Evolutionary conservation across 176 grass and related monocot genomes (phyloP).

Genomic region (Ampelocalamus luodianensis): DNA sequence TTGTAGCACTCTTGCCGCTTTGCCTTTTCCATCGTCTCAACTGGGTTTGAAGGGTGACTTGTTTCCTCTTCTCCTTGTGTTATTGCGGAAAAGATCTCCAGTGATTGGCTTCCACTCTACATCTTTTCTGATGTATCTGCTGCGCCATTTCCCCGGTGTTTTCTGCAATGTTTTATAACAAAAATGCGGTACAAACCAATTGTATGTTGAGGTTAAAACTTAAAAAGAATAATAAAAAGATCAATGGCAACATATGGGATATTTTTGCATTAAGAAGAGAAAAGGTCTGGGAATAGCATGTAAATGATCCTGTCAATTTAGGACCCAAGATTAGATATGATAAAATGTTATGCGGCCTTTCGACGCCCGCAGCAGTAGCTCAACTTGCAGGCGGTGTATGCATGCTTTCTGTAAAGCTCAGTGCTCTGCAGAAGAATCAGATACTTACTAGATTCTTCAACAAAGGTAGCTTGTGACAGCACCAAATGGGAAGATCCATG

Average conservation of each 20-base stretch:
- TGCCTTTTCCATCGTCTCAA: not conserved
- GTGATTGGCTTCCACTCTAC: not conserved
- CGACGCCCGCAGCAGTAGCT: conserved; percentile 30
- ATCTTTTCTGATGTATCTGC: not conserved
- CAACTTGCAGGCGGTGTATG: conserved; percentile 10
- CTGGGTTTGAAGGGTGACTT: not conserved
- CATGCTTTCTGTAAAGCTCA: conserved; percentile 38
- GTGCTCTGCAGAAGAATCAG: conserved; percentile 33
- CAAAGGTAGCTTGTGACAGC: conserved; percentile 26
- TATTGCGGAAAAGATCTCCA: not conserved
- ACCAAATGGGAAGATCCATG: conserved; percentile 61
- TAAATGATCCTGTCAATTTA: conserved; percentile 12
- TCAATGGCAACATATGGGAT: not conserved
- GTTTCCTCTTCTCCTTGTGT: not conserved
- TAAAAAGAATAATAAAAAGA: conserved; percentile 5
- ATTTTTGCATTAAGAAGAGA: conserved; percentile 9
- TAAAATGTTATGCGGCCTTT: conserved; percentile 49
- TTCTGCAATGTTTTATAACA: not conserved
- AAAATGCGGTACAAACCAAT: not conserved
- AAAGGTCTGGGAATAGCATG: conserved; percentile 17
- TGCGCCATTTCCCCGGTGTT: not conserved
- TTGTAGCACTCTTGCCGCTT: not conserved
- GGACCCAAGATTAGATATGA: conserved; percentile 27
- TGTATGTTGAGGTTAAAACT: not conserved
- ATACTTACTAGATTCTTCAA: conserved; percentile 51